Percentiles rank a stretch among this genome's conserved stretches.
phyloP scores from a whole-genome alignment of 2,329 filamentous ascomycete genomes.

The Aspergillus chevalieri region DNA sequence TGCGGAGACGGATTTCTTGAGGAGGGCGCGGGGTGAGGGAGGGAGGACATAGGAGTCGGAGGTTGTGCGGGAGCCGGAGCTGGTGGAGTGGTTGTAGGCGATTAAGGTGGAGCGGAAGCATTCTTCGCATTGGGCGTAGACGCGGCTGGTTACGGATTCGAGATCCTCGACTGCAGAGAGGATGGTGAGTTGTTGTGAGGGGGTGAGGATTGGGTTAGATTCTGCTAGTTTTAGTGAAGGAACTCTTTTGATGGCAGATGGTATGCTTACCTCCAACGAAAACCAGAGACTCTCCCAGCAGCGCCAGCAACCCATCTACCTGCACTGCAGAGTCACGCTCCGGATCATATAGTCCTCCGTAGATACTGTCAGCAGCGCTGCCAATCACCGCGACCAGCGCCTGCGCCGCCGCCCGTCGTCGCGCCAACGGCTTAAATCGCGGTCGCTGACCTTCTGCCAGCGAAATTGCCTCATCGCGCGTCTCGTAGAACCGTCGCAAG shows the following conservation, averaged over 20 bases:
- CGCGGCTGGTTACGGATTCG: slow-evolving; percentile 65
- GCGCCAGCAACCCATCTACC: slow-evolving; percentile 75
- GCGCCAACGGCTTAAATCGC: slow-evolving; percentile 48
- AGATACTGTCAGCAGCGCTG: slow-evolving; percentile 83
- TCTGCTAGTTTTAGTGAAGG: slow-evolving; percentile 29
- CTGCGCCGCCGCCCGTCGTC: slow-evolving; percentile 64
- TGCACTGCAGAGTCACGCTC: slow-evolving; percentile 75
- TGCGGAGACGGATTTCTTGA: slow-evolving; percentile 57
- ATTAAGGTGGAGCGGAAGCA: slow-evolving; percentile 70
- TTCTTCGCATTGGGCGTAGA: slow-evolving; percentile 69
- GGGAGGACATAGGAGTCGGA: slow-evolving; percentile 20
- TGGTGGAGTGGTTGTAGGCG: slow-evolving; percentile 47
- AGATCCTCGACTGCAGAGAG: slow-evolving; percentile 75
- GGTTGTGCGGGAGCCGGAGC: slow-evolving; percentile 2
- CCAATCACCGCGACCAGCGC: slow-evolving; percentile 77
- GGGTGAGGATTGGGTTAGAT: slow-evolving; percentile 55
- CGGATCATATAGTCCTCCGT: slow-evolving; percentile 80
- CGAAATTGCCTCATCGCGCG: slow-evolving; percentile 63
- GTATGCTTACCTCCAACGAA: slow-evolving; percentile 57
- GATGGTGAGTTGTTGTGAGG: slow-evolving; percentile 67
- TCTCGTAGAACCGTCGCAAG: slow-evolving; percentile 79
- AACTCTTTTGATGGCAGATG: not conserved
- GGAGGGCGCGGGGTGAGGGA: slow-evolving; percentile 58
- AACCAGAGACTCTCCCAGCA: slow-evolving; percentile 76
- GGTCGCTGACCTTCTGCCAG: slow-evolving; percentile 34